phyloP scores from a whole-genome alignment of 1,139 yeast species.

The Debaryomycetaceae sp. region DNA sequence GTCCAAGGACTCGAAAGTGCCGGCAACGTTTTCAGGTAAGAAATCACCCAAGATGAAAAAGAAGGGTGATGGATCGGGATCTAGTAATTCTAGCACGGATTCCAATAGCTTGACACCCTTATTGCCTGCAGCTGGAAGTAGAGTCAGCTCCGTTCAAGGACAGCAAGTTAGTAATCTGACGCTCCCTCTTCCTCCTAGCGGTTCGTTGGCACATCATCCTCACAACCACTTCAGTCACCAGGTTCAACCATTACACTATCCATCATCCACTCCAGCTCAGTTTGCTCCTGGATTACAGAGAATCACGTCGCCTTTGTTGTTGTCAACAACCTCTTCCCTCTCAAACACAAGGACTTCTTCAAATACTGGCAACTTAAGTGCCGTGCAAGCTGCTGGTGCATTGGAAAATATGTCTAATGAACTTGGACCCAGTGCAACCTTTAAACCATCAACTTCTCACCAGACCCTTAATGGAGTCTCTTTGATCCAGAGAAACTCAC shows the following conservation, averaged over 20 bases:
- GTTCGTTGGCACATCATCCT: conserved; percentile 11
- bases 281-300: conserved; percentile 63
- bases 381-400: conserved; percentile 55
- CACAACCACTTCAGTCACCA: conserved; percentile 37
- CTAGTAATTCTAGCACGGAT: conserved; percentile 9
- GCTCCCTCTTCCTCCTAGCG: conserved; percentile 7
- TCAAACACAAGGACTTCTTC: conserved; percentile 32
- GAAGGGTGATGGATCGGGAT: conserved; percentile 13
- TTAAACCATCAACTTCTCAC: conserved; percentile 19
- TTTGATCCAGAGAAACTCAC: conserved; percentile 22
- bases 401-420: conserved; percentile 54
- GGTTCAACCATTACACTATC: conserved; percentile 60
- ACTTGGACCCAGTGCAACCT: conserved; percentile 45
- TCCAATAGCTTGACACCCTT: conserved; percentile 25
- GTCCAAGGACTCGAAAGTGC: conserved; percentile 27
- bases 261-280: conserved; percentile 67
- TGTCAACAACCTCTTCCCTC: conserved; percentile 43
- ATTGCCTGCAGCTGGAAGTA: conserved; percentile 22
- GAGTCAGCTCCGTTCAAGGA: conserved; percentile 1
- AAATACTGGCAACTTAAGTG: conserved; percentile 6
- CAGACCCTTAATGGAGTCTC: conserved; percentile 23
- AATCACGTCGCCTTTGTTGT: conserved; percentile 61
- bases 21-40: conserved; percentile 13
- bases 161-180: conserved; percentile 4
- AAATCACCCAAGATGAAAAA: conserved; percentile 34